phyloP scores from a whole-genome alignment of 2,329 filamentous ascomycete species.

The Zymoseptoria crescenta region DNA sequence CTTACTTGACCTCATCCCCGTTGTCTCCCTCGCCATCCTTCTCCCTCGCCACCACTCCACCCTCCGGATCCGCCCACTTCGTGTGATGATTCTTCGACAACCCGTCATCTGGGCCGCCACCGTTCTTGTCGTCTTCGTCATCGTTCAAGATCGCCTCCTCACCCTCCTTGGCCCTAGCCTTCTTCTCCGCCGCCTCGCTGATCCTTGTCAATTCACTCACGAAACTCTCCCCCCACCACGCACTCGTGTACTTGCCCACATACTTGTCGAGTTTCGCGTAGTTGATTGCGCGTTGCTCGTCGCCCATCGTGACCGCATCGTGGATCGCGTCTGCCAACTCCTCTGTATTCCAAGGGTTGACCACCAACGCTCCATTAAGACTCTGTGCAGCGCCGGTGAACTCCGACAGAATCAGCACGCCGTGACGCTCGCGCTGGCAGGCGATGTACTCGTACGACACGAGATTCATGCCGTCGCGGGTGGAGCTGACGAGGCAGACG shows the following conservation, averaged over 20 bases:
- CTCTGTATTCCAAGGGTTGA: constrained; percentile 98
- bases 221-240: constrained; percentile 94
- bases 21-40: background rate
- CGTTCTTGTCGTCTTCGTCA: background rate
- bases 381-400: constrained; percentile 94
- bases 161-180: constrained; percentile 16
- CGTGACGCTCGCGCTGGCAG: constrained; percentile 80
- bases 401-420: constrained; percentile 90
- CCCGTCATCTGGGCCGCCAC: background rate
- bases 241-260: constrained; percentile 92
- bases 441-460: constrained; percentile 98
- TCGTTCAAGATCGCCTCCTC: background rate
- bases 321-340: constrained; percentile 89
- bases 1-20: background rate
- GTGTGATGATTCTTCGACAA: background rate
- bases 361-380: constrained; percentile 83
- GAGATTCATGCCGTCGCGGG: constrained; percentile 97
- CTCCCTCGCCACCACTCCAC: background rate
- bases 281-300: constrained; percentile 77
- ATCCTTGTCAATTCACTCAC: constrained; percentile 69
- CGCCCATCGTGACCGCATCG: constrained; percentile 92
- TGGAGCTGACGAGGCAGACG: constrained; percentile 85
- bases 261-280: constrained; percentile 90
- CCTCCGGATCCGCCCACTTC: background rate
- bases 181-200: constrained; percentile 45